Evolutionary conservation across 805 yeast genomes (phyloP).

Genomic region (Brettanomyces bruxellensis): DNA sequence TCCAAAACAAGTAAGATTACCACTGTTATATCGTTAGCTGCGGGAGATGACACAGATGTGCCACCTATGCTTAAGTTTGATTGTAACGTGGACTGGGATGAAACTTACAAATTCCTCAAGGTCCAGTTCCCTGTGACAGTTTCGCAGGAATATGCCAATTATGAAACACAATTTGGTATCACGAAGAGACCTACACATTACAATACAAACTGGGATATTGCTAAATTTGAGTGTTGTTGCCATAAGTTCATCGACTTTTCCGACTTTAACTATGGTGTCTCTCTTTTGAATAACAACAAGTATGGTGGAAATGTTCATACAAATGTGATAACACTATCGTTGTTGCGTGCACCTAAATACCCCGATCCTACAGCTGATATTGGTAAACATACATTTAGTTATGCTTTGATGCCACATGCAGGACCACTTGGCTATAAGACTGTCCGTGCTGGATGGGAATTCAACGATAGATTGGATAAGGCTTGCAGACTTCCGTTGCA

Average conservation of each 20-base stretch:
- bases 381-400: conserved; percentile 77
- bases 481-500: background rate
- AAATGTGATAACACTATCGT: conserved; percentile 76
- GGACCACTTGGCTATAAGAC: conserved; percentile 58
- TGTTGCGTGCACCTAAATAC: conserved; percentile 84
- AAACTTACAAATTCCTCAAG: conserved; percentile 78
- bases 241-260: conserved; percentile 92
- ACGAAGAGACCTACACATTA: conserved; percentile 90
- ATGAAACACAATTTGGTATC: conserved; percentile 90
- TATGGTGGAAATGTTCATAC: conserved; percentile 94
- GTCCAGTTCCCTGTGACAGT: conserved; percentile 92
- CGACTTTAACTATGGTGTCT: conserved; percentile 79
- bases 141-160: conserved; percentile 66
- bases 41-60: conserved; percentile 25
- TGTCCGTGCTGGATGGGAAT: conserved; percentile 68
- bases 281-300: conserved; percentile 74
- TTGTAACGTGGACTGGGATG: conserved; percentile 76
- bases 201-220: conserved; percentile 94
- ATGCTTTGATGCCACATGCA: conserved; percentile 75
- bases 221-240: conserved; percentile 91
- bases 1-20: conserved; percentile 49
- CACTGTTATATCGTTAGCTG: conserved; percentile 63
- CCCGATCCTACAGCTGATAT: conserved; percentile 95
- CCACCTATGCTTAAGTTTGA: conserved; percentile 36
- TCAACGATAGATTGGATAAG: conserved; percentile 44